A percentile compares a stretch with the other conserved stretches of the same genome.
phyloP scores from a whole-genome alignment of 371 early-diverging fungal genomes.

The Blakeslea trispora region DNA sequence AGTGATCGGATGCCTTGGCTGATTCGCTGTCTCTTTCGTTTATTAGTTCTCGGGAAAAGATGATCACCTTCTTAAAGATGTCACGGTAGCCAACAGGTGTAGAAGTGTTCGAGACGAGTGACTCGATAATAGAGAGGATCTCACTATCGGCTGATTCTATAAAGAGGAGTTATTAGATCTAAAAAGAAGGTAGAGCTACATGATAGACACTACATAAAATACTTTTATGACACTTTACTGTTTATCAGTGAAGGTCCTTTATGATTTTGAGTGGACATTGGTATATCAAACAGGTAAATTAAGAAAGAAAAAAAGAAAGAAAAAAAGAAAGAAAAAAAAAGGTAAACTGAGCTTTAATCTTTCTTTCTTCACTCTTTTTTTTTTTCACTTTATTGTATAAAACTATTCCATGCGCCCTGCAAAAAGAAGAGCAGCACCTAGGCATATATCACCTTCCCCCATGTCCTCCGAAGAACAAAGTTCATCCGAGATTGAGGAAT shows the following conservation, averaged over 20 bases:
- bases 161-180: not conserved
- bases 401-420: not conserved
- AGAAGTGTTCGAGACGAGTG: not conserved
- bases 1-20: not conserved
- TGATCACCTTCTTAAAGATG: not conserved
- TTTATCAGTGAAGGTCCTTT: no score
- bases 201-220: no score
- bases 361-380: not conserved
- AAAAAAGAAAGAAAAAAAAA: not conserved
- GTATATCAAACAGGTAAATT: not conserved
- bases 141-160: not conserved
- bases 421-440: conserved; percentile 24
- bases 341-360: no score
- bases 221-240: no score
- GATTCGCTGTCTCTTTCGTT: not conserved
- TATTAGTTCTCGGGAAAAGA: not conserved
- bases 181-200: no score
- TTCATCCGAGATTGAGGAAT: conserved; percentile 20
- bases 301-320: not conserved
- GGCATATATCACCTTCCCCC: conserved; percentile 25
- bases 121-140: not conserved
- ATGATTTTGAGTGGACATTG: not conserved
- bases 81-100: not conserved
- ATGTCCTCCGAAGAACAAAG: conserved; percentile 22
- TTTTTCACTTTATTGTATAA: not conserved